Conservation (phyloP, 2,329 filamentous ascomycete species). For the Botrytis aclada region DNA sequence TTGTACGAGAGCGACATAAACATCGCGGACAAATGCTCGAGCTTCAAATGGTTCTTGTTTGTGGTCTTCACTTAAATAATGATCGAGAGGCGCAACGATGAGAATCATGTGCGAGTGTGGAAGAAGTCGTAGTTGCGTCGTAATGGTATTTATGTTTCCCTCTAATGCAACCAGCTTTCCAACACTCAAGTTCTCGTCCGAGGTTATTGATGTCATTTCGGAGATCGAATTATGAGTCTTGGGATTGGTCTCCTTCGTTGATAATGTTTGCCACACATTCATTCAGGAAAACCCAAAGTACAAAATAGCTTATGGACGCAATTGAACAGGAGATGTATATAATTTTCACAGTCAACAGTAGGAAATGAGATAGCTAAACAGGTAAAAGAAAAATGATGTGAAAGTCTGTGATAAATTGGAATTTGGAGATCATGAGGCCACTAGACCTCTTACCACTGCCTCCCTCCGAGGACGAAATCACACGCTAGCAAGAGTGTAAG, state of each 20-base stretch:
- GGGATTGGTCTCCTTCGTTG: not conserved
- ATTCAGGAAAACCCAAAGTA: not conserved
- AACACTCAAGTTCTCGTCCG: slow-evolving; percentile 2
- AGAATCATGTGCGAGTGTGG: slow-evolving; percentile 57
- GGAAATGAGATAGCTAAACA: not conserved
- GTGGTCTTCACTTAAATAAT: slow-evolving; percentile 26
- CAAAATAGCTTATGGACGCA: not conserved
- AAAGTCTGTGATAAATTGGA: slow-evolving; percentile 4
- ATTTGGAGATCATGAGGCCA: not conserved
- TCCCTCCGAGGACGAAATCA: not conserved
- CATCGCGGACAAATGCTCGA: slow-evolving; percentile 45
- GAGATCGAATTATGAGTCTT: not conserved
- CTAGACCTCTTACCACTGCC: slow-evolving; percentile 3
- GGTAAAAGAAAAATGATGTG: not conserved
- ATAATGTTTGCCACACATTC: not conserved
- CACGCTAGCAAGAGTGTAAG: not conserved
- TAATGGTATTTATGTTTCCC: slow-evolving; percentile 52
- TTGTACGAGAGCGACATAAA: slow-evolving; percentile 49
- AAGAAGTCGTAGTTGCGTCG: slow-evolving; percentile 58
- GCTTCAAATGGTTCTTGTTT: slow-evolving; percentile 41
- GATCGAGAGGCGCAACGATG: slow-evolving; percentile 46
- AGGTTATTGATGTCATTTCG: slow-evolving; percentile 15
- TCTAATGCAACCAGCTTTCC: slow-evolving; percentile 60
- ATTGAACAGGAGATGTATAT: not conserved
- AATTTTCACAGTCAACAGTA: not conserved